A percentile compares a stretch with the other conserved stretches of the same genome.
Conservation (phyloP, 164 flowering plant species). For the Tinospora cordifolia region DNA sequence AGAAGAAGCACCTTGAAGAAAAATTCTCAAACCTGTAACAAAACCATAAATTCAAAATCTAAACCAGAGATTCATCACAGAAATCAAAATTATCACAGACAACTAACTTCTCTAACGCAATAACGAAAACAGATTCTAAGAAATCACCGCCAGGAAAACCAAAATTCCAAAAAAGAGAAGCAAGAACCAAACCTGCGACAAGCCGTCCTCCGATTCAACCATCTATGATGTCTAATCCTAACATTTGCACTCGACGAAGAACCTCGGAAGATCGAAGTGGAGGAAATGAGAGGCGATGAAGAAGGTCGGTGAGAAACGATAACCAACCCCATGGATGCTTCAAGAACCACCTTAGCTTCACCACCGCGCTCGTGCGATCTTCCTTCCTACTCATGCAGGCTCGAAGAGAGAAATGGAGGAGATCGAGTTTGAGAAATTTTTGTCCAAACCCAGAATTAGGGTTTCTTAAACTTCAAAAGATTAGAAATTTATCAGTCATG, state of each 20-base stretch:
- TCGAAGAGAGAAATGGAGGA: slow-evolving; percentile 2
- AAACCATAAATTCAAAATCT: background rate
- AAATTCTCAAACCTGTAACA: slow-evolving; percentile 34
- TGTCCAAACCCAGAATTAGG: background rate
- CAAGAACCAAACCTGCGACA: slow-evolving; percentile 10
- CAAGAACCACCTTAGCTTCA: slow-evolving; percentile 23
- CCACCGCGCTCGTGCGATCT: slow-evolving; percentile 14
- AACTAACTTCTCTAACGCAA: background rate
- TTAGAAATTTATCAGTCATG: slow-evolving; percentile 7
- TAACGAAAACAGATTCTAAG: background rate
- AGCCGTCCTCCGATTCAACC: slow-evolving; percentile 25
- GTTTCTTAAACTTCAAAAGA: background rate
- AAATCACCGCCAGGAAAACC: background rate
- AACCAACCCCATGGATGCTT: slow-evolving; percentile 39
- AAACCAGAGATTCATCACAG: too few relatives aligned
- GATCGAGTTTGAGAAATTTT: background rate
- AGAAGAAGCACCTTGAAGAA: slow-evolving; percentile 43
- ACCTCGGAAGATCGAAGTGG: slow-evolving; percentile 11
- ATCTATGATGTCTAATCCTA: slow-evolving; percentile 28
- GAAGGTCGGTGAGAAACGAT: slow-evolving; percentile 21
- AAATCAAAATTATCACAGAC: background rate
- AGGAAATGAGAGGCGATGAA: slow-evolving; percentile 11
- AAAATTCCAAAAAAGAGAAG: background rate
- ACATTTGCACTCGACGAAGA: slow-evolving; percentile 17
- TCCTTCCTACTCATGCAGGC: slow-evolving; percentile 34